Percentiles rank a stretch among this genome's conserved stretches.
These are phyloP conservation scores for Suillus fuscotomentosus DNA, from an alignment of 768 basidiomycete genomes.

Conservation along the genomic window DNA sequence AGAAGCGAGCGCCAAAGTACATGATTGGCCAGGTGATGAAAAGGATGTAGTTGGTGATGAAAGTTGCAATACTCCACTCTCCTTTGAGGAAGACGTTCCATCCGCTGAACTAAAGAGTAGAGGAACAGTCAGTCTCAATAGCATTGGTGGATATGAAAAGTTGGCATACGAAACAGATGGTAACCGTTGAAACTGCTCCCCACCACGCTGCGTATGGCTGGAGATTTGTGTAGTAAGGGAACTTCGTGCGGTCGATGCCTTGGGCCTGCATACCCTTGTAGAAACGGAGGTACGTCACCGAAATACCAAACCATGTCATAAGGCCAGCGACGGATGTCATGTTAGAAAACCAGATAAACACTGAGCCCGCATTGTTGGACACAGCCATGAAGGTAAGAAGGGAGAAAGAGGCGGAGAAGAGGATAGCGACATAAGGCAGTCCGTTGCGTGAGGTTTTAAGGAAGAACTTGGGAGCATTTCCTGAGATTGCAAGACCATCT, in stretches of 20 bases:
- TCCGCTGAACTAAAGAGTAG: constrained; percentile 43
- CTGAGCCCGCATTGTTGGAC: constrained; percentile 58
- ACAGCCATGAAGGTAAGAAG: constrained; percentile 80
- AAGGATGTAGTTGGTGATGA: constrained; percentile 83
- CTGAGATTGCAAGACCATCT: constrained; percentile 79
- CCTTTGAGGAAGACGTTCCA: constrained; percentile 52
- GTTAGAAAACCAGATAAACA: constrained; percentile 80
- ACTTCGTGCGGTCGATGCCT: constrained; percentile 63
- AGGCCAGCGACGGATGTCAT: constrained; percentile 68
- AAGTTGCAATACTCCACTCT: constrained; percentile 58
- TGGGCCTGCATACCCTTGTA: constrained; percentile 77
- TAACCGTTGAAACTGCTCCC: constrained; percentile 29
- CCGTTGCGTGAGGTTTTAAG: constrained; percentile 65
- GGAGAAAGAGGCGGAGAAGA: constrained; percentile 64
- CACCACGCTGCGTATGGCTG: constrained; percentile 80
- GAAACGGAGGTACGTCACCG: constrained; percentile 79
- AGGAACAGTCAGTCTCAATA: constrained; percentile 36
- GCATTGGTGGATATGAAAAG: neutral
- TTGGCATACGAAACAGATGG: constrained; percentile 62
- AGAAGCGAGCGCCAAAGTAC: constrained; percentile 58
- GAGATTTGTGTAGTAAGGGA: constrained; percentile 68
- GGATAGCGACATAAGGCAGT: constrained; percentile 72
- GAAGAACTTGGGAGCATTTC: constrained; percentile 85
- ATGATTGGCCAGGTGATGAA: constrained; percentile 68
- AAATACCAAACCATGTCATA: constrained; percentile 81